Evolutionary conservation across 106 monocot species (phyloP).

Genomic region (Dactylorhiza incarnata): DNA sequence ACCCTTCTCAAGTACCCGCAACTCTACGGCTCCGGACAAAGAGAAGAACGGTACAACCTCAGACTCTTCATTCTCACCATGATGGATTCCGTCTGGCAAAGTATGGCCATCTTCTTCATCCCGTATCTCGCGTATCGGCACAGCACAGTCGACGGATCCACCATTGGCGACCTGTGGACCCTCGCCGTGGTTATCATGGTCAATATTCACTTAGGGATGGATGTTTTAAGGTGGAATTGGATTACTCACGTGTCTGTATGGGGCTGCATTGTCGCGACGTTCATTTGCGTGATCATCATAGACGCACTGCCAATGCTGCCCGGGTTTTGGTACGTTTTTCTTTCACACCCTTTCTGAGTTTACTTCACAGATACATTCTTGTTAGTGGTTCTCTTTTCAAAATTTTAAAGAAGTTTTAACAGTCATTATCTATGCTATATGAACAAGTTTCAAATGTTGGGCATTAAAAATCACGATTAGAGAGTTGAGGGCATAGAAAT

Average conservation of each 20-base stretch:
- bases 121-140: conserved; percentile 56
- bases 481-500: too few species aligned
- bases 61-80: conserved; percentile 59
- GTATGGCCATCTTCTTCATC: conserved; percentile 56
- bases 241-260: conserved; percentile 61
- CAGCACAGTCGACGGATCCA: conserved; percentile 49
- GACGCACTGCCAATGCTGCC: conserved; percentile 48
- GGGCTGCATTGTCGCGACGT: conserved; percentile 58
- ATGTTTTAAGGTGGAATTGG: conserved; percentile 82
- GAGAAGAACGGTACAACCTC: conserved; percentile 81
- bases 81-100: conserved; percentile 84
- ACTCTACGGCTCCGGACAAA: conserved; percentile 81
- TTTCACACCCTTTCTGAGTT: background rate
- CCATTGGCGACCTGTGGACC: conserved; percentile 67
- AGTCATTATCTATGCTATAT: background rate
- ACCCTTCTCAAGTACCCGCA: conserved; percentile 78
- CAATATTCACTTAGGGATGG: conserved; percentile 71
- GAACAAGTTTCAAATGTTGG: background rate
- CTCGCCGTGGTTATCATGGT: conserved; percentile 67
- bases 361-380: background rate
- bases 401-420: background rate
- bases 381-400: background rate
- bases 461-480: too few species aligned
- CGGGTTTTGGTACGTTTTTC: conserved; percentile 57
- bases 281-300: conserved; percentile 46